Evolutionary conservation across 495 filamentous ascomycete species (phyloP), one percentile per base, ranked within the genome.

Genomic region (Xylaria palmicola): DNA sequence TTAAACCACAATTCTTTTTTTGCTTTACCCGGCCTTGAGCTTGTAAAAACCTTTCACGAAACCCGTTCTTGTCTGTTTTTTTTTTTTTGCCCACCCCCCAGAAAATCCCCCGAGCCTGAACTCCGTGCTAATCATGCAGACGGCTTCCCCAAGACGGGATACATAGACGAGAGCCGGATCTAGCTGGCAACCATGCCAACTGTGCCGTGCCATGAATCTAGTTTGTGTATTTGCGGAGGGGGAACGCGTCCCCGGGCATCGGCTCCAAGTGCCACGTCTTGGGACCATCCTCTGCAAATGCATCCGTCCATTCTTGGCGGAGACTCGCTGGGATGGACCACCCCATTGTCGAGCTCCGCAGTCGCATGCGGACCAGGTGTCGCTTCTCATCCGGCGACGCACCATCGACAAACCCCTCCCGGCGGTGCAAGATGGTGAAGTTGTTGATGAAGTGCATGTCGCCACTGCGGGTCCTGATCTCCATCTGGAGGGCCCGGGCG

Each of bases 401-500:
- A 39, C 79, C 74, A 51, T 88, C 78, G 50, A 78, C 73, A 62
- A 88, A 89, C 52, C 79, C 84, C 62, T 85, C 81, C 43, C 86
- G 83, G 32, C 80, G 82, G 74, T 92, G 89, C 56, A 91, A 79
- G 49, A 91, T 73, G 34, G 81, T 81, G 44, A 91, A 75, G 67
- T 92, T 92, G 72, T 92, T 91, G 72, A 89, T 83, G 71, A 88
- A 89, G 64, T 86, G 85, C 59, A 92, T 81, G 72, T 92, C 89
- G 19, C 89, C 89, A 20, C 80, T 78, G 61, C 81, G 74, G 4
- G 75, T 77, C 58, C 75, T 71, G 45, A 87, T 75, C 61, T 80
- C 79, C 26, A 87, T 58, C 56, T 81, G 74, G 56, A 85, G 79
- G 40, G 85, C 81, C 56, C 72, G 72, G 6, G 87, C 86, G 41